A percentile compares a stretch with the other conserved stretches of the same genome.
Evolutionary conservation across 2,329 filamentous ascomycete genomes (phyloP).

Genomic region (Diaporthe citrichinensis): DNA sequence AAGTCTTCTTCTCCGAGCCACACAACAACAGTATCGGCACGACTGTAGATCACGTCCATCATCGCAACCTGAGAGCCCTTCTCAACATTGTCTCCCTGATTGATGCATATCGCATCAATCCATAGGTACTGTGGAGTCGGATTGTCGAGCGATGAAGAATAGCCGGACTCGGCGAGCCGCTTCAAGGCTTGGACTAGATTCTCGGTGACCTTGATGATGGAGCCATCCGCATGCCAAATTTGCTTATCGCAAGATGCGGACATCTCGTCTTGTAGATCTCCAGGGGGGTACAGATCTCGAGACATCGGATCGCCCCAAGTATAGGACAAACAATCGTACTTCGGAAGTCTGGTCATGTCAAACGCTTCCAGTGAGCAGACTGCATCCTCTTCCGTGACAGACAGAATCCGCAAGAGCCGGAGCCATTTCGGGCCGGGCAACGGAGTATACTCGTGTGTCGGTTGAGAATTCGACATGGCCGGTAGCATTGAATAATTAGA

Average conservation of each 20-base stretch:
- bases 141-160: background rate
- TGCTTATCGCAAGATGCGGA: background rate
- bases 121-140: background rate
- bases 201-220: slow-evolving; percentile 1
- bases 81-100: slow-evolving; percentile 30
- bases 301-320: slow-evolving; percentile 17
- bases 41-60: slow-evolving; percentile 33
- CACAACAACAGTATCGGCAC: slow-evolving; percentile 18
- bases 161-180: background rate
- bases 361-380: slow-evolving; percentile 15
- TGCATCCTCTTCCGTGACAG: background rate
- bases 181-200: slow-evolving; percentile 12
- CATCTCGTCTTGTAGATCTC: background rate
- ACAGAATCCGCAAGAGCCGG: background rate
- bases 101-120: slow-evolving; percentile 37
- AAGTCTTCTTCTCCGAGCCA: slow-evolving; percentile 35
- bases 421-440: slow-evolving; percentile 7
- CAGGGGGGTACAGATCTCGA: slow-evolving; percentile 4
- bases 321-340: slow-evolving; percentile 3
- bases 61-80: slow-evolving; percentile 35
- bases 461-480: background rate
- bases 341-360: background rate
- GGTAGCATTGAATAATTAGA: background rate
- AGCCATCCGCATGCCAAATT: background rate
- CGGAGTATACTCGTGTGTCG: background rate